Evolutionary conservation across 495 filamentous ascomycete genomes (phyloP).

Genomic region (Tuber melanosporum): DNA sequence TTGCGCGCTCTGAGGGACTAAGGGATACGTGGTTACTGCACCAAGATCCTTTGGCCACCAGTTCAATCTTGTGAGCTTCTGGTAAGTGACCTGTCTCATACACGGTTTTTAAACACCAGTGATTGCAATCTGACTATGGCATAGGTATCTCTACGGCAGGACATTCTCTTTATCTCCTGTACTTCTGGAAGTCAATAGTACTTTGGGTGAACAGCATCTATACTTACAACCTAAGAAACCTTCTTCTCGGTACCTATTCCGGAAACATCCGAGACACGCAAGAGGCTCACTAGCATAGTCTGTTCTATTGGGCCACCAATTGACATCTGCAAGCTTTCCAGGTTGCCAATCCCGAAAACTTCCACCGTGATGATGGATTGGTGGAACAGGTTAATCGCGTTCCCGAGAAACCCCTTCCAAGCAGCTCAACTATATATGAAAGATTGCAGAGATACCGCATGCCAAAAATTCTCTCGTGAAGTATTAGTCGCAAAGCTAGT

Average conservation of each 20-base stretch:
- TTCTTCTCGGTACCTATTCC: neutral
- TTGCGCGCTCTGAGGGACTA: too few relatives aligned
- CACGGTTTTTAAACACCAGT: too few relatives aligned
- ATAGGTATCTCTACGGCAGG: constrained; percentile 56
- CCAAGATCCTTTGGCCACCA: constrained; percentile 60
- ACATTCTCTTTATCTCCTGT: constrained; percentile 53
- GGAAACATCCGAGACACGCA: neutral
- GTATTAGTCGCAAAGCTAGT: constrained; percentile 48
- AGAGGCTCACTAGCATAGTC: constrained; percentile 9
- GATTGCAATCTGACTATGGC: neutral
- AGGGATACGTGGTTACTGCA: constrained; percentile 54
- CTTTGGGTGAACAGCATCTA: constrained; percentile 60
- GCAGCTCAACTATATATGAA: constrained; percentile 46
- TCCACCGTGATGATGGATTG: constrained; percentile 53
- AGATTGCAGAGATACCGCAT: constrained; percentile 54
- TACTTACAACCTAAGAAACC: too few relatives aligned
- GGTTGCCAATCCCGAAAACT: neutral
- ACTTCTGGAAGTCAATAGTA: constrained; percentile 70
- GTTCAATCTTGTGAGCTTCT: constrained; percentile 68
- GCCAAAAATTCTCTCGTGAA: constrained; percentile 52
- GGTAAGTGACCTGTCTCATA: constrained; percentile 43
- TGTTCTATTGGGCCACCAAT: constrained; percentile 14
- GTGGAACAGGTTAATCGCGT: constrained; percentile 59
- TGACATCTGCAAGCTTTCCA: constrained; percentile 9
- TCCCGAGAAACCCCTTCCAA: constrained; percentile 56